Base-by-base conservation (phyloP, 768 basidiomycete genomes). In the Amanita molliuscula region DNA sequence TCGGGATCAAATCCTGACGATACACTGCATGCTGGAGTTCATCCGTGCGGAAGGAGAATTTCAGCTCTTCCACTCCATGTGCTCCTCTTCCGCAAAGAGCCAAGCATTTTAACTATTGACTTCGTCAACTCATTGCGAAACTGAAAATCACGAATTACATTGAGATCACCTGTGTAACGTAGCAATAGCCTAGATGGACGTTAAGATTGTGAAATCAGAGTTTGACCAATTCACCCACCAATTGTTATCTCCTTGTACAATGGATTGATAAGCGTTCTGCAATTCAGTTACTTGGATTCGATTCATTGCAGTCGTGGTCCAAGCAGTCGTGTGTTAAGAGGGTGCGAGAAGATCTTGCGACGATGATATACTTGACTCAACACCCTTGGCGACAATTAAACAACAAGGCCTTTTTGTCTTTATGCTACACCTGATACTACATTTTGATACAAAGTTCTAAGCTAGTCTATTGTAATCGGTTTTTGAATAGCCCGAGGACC, bases 11-110 rank as follows among this genome's bases (percentile, higher is more conserved):
- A 20, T 35, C 49, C 20, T 50, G 31, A n/a, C 49, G 49, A 44
- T 50, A 50, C 23, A 50, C 42, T 9, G 49, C 49, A 44, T 50
- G 49, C 11, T 44, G 49, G 4, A 37, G 21, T 26, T 35, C 31
- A 35, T 50, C 10, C 13, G n/a, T 18, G 23, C 21, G 31, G 23
- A 50, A 36, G 3, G 31, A 26, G 25, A 25, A 28, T 35, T 44
- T 44, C 33, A 50, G 25, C 11, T 44, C 49, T 34, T 44, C 49
- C 16, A 50, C 23, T 16, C 49, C 49, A 3, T 50, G 20, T 41
- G 21, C 31, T 40, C 49, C 49, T 26, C 26, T 29, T 28, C 41
- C 42, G 35, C 31, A 13, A 33, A 50, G 29, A 15, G 23, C 21
- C 49, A 50, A 25, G n/a, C n/a, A 3, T 8, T 36, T 21, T 16